Evolutionary conservation across 2,329 filamentous ascomycete genomes (phyloP).

Genomic region (Penicillium thymicola): DNA sequence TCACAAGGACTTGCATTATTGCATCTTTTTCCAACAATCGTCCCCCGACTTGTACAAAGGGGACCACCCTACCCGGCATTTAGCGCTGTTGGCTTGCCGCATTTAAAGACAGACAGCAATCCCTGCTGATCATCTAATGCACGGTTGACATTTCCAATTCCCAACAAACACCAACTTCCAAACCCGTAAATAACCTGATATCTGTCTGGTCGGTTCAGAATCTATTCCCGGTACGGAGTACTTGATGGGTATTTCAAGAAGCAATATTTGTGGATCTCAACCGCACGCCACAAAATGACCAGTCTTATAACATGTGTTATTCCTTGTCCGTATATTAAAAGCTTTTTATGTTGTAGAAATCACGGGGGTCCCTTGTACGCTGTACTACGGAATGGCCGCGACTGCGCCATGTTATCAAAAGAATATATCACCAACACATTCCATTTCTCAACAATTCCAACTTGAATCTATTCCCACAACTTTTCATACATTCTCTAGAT

Average conservation of each 20-base stretch:
- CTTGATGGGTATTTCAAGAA: neutral
- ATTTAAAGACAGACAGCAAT: neutral
- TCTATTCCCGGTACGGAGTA: neutral
- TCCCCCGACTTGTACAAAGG: neutral
- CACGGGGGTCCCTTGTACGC: neutral
- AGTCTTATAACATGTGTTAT: neutral
- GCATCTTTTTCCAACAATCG: neutral
- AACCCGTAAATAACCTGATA: neutral
- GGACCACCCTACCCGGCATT: neutral
- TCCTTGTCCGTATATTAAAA: neutral
- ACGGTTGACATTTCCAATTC: neutral
- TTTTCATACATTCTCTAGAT: neutral
- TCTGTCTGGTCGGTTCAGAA: neutral
- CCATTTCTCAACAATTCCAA: neutral
- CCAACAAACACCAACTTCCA: neutral
- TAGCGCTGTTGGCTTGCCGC: constrained; percentile 1
- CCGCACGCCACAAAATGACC: neutral
- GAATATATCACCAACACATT: neutral
- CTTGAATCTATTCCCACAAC: neutral
- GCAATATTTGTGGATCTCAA: neutral
- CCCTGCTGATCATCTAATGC: neutral
- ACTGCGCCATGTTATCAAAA: neutral
- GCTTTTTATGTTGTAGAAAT: neutral
- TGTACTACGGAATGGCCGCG: neutral
- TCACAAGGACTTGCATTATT: neutral